These are phyloP conservation scores for Lophiostoma macrostomum DNA, from an alignment of 495 filamentous ascomycete species.

Conservation along the genomic window DNA sequence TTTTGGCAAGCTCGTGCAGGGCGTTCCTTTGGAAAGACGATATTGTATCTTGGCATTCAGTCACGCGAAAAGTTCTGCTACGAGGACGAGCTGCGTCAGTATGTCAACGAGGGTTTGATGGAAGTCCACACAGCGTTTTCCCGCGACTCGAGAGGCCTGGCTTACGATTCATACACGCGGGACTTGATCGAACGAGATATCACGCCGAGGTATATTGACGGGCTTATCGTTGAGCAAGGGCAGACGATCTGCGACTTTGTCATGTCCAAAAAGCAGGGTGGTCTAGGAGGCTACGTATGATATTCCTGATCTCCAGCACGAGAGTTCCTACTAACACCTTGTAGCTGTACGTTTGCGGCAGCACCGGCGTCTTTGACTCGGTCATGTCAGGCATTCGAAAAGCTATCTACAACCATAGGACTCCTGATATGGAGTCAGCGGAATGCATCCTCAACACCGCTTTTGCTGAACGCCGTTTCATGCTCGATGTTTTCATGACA, in stretches of 20 bases:
- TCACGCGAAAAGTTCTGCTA: slow-evolving; percentile 52
- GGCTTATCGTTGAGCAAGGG: slow-evolving; percentile 48
- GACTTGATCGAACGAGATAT: slow-evolving; percentile 48
- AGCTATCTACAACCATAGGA: slow-evolving; percentile 49
- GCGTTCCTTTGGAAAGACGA: slow-evolving; percentile 42
- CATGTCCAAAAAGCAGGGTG: slow-evolving; percentile 53
- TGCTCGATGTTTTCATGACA: slow-evolving; percentile 56
- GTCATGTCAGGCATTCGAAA: slow-evolving; percentile 50
- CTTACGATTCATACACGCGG: slow-evolving; percentile 43
- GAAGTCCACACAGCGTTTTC: slow-evolving; percentile 52
- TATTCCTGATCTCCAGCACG: background rate
- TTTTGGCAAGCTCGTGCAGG: slow-evolving; percentile 48
- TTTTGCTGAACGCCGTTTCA: slow-evolving; percentile 52
- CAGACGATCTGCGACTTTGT: slow-evolving; percentile 49
- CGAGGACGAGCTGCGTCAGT: slow-evolving; percentile 49
- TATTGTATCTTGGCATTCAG: slow-evolving; percentile 50
- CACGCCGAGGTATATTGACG: slow-evolving; percentile 50
- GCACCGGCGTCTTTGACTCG: slow-evolving; percentile 51
- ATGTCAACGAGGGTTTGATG: slow-evolving; percentile 48
- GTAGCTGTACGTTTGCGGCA: slow-evolving; percentile 52
- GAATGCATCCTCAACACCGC: slow-evolving; percentile 50
- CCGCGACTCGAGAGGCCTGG: slow-evolving; percentile 46
- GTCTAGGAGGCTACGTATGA: slow-evolving; percentile 38
- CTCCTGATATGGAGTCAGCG: slow-evolving; percentile 47
- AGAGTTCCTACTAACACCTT: background rate